phyloP scores from a whole-genome alignment of 768 basidiomycete species.

The Ramaria sp. region DNA sequence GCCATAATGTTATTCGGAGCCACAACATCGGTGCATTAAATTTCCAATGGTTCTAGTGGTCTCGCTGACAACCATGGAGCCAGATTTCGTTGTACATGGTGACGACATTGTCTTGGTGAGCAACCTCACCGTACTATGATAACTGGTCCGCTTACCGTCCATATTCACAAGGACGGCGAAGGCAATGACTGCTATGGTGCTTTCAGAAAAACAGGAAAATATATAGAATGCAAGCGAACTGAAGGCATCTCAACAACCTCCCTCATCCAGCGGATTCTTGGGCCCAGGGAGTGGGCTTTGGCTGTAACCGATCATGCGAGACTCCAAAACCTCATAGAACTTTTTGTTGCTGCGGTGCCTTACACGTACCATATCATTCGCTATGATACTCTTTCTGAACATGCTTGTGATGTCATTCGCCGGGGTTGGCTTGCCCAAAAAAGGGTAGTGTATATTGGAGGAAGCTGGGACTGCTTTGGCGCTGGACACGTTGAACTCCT shows the following conservation, averaged over 20 bases:
- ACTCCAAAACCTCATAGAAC: conserved; percentile 1
- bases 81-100: conserved; percentile 14
- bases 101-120: conserved; percentile 12
- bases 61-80: not conserved
- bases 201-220: conserved; percentile 9
- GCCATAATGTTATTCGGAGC: conserved; percentile 1
- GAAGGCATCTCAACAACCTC: conserved; percentile 12
- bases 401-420: not conserved
- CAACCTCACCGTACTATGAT: not conserved
- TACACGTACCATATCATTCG: not conserved
- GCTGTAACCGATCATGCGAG: not conserved
- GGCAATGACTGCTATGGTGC: conserved; percentile 12
- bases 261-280: conserved; percentile 10
- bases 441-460: conserved; percentile 10
- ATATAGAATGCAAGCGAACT: conserved; percentile 13
- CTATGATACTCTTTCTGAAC: not conserved
- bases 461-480: conserved; percentile 13
- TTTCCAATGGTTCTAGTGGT: not conserved
- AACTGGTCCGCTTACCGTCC: not conserved
- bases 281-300: not conserved
- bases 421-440: not conserved
- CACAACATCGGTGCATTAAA: conserved; percentile 8
- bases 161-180: conserved; percentile 6
- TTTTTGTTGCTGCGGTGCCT: conserved; percentile 3
- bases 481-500: conserved; percentile 12